Percentiles rank a stretch among this genome's conserved stretches.
Conservation (phyloP, 2,329 filamentous ascomycete species). For the Teratosphaeria gauchensis region DNA sequence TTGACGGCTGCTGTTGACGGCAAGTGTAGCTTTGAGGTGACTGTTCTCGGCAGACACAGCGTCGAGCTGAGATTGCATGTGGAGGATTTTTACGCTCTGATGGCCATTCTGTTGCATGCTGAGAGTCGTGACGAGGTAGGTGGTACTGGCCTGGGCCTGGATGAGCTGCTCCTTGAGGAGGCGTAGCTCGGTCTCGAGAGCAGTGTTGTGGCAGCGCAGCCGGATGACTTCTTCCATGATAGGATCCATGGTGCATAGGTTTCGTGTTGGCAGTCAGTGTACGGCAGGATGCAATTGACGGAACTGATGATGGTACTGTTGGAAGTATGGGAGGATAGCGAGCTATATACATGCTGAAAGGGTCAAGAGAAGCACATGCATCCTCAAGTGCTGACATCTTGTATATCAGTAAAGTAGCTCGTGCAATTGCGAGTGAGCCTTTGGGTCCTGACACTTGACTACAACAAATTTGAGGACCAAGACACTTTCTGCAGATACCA, state of each 20-base stretch:
- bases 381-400: not conserved
- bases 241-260: not conserved
- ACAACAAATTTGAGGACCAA: too few relatives aligned
- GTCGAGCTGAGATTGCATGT: conserved; percentile 5
- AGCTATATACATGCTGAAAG: not conserved
- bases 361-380: not conserved
- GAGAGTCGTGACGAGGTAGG: conserved; percentile 11
- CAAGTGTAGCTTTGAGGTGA: not conserved
- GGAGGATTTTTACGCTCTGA: not conserved
- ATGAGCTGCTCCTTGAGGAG: conserved; percentile 14
- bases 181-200: conserved; percentile 19
- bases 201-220: conserved; percentile 12
- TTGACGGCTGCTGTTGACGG: not conserved
- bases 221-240: conserved; percentile 5
- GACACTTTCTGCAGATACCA: too few relatives aligned
- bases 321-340: not conserved
- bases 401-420: not conserved
- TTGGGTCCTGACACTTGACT: not conserved
- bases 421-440: not conserved
- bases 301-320: not conserved
- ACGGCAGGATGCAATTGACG: not conserved
- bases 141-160: conserved; percentile 11
- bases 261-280: not conserved
- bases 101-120: conserved; percentile 2
- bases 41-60: conserved; percentile 3